phyloP scores from a whole-genome alignment of 1,139 yeast species.

The Yamadazyma friedrichii region DNA sequence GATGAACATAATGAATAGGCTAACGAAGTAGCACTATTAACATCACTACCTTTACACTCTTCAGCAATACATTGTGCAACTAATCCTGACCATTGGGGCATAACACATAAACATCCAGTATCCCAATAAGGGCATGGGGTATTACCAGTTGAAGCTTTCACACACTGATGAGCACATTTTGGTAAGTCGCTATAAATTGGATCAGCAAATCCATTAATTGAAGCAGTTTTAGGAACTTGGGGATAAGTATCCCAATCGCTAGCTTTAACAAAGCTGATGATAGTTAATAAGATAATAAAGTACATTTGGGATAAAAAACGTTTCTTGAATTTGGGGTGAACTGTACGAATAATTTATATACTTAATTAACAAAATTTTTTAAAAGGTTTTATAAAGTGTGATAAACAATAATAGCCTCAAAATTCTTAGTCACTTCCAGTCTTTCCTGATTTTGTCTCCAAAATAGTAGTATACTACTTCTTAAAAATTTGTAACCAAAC shows the following conservation, averaged over 20 bases:
- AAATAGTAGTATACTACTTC: no score
- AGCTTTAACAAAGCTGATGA: conserved; percentile 9
- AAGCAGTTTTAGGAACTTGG: conserved; percentile 47
- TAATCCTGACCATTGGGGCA: conserved; percentile 48
- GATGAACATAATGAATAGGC: conserved; percentile 42
- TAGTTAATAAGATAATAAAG: conserved; percentile 4
- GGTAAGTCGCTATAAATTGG: conserved; percentile 43
- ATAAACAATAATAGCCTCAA: no score
- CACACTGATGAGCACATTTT: conserved; percentile 44
- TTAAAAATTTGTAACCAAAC: no score
- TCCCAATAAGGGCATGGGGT: conserved; percentile 57
- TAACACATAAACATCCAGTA: conserved; percentile 52
- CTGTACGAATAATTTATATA: no score
- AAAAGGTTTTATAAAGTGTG: no score
- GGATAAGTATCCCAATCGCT: conserved; percentile 41
- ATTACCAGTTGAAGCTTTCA: conserved; percentile 30
- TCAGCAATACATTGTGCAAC: conserved; percentile 48
- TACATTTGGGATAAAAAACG: not conserved
- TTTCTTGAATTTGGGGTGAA: no score
- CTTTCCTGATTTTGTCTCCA: no score
- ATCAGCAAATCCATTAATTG: conserved; percentile 54
- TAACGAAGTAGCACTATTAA: conserved; percentile 37
- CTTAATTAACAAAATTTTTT: no score
- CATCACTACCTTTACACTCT: conserved; percentile 39
- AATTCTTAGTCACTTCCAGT: no score